Conservation (phyloP, 345 rosid genomes). For the Eucalyptus regnans region DNA sequence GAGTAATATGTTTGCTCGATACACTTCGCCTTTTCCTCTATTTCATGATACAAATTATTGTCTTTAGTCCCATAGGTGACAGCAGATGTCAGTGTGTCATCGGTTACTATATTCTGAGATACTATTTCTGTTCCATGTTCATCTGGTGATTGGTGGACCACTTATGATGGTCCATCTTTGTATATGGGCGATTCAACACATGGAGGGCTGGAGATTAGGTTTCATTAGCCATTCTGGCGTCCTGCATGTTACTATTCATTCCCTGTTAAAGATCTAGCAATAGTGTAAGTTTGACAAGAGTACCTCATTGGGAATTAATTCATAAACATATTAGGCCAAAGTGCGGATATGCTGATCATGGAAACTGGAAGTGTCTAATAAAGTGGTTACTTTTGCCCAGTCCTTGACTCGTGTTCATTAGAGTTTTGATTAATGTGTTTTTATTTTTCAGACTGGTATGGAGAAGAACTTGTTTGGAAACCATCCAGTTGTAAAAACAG, state of each 20-base stretch:
- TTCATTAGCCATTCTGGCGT: not conserved
- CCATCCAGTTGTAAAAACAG: conserved; percentile 44
- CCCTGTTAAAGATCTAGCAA: not conserved
- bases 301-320: not conserved
- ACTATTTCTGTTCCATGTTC: not conserved
- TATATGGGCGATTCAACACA: not conserved
- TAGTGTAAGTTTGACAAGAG: not conserved
- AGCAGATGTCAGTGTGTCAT: not conserved
- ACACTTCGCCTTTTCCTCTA: not conserved
- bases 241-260: not conserved
- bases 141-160: not conserved
- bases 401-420: not conserved
- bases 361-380: not conserved
- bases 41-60: not conserved
- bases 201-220: not conserved
- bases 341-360: not conserved
- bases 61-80: not conserved
- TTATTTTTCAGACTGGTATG: conserved; percentile 25
- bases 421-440: not conserved
- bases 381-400: not conserved
- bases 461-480: conserved; percentile 84
- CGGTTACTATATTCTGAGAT: not conserved
- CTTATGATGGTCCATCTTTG: not conserved
- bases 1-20: not conserved
- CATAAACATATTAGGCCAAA: not conserved